Percentiles rank a stretch among this genome's conserved stretches.
phyloP scores from a whole-genome alignment of 1,284 basidiomycete species.

The Pseudozyma pruni region DNA sequence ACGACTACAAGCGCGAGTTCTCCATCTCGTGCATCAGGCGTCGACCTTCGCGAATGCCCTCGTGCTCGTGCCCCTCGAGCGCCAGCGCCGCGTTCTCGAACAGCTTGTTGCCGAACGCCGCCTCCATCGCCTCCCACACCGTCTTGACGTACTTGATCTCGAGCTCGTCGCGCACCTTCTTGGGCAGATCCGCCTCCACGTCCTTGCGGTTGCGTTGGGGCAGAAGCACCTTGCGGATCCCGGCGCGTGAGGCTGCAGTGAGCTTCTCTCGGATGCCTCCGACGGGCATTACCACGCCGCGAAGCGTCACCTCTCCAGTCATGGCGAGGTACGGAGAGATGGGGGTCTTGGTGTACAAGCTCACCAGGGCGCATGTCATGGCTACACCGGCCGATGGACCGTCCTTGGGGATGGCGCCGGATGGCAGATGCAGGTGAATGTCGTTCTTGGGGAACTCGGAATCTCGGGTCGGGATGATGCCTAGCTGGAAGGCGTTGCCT shows the following conservation, averaged over 20 bases:
- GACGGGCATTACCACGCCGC: conserved; percentile 64
- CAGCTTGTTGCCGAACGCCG: conserved; percentile 69
- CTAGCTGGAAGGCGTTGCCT: conserved; percentile 81
- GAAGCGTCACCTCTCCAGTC: conserved; percentile 65
- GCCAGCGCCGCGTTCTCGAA: conserved; percentile 54
- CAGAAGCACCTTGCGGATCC: conserved; percentile 81
- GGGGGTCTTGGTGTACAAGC: conserved; percentile 79
- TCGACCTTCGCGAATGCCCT: conserved; percentile 55
- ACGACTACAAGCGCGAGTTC: conserved; percentile 38
- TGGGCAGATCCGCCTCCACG: conserved; percentile 82
- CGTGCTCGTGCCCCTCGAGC: conserved; percentile 52
- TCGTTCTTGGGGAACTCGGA: conserved; percentile 83
- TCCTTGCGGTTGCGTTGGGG: conserved; percentile 85
- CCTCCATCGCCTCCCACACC: conserved; percentile 80
- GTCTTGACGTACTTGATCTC: conserved; percentile 82
- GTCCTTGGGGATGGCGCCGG: conserved; percentile 88
- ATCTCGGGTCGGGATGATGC: conserved; percentile 76
- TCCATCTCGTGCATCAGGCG: conserved; percentile 52
- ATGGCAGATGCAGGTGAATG: conserved; percentile 86
- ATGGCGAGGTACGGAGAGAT: conserved; percentile 63
- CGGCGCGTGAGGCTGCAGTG: conserved; percentile 74
- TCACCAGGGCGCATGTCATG: conserved; percentile 86
- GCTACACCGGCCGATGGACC: conserved; percentile 85
- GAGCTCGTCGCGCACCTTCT: conserved; percentile 77
- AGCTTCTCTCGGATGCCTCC: conserved; percentile 67